Evolutionary conservation across 257 asterid genomes (phyloP).

Genomic region (Avicennia marina): DNA sequence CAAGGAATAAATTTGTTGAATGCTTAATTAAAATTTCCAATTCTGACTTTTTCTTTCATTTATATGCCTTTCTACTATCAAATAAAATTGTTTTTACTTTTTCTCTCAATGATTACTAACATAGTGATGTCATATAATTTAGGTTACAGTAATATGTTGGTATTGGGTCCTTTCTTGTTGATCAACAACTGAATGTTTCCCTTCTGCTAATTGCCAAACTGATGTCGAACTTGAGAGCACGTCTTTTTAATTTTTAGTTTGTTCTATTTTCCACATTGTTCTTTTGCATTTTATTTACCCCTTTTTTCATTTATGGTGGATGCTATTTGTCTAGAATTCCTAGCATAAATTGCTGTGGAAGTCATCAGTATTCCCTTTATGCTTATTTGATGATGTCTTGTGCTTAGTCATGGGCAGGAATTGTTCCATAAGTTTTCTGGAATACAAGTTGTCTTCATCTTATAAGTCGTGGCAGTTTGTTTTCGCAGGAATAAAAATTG

Average conservation of each 20-base stretch:
- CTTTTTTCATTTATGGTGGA: too few relatives aligned
- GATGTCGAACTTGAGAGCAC: background rate
- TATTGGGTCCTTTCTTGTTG: background rate
- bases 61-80: too few relatives aligned
- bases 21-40: too few relatives aligned
- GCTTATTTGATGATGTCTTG: too few relatives aligned
- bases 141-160: background rate
- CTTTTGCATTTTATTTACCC: too few relatives aligned
- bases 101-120: too few relatives aligned
- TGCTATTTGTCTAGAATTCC: background rate
- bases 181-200: background rate
- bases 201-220: conserved; percentile 4
- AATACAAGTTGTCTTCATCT: conserved; percentile 35
- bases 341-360: too few relatives aligned
- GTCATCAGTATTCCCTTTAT: too few relatives aligned
- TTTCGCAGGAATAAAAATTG: conserved; percentile 89
- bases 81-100: too few relatives aligned
- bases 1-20: too few relatives aligned
- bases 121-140: background rate
- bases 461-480: conserved; percentile 63
- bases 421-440: background rate
- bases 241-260: too few relatives aligned
- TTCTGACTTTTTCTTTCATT: too few relatives aligned
- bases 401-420: background rate
- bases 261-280: background rate